Percentiles rank a stretch among this genome's conserved stretches.
Evolutionary conservation across 2,329 filamentous ascomycete genomes (phyloP).

Genomic region (Ceratocystis alfenasii): DNA sequence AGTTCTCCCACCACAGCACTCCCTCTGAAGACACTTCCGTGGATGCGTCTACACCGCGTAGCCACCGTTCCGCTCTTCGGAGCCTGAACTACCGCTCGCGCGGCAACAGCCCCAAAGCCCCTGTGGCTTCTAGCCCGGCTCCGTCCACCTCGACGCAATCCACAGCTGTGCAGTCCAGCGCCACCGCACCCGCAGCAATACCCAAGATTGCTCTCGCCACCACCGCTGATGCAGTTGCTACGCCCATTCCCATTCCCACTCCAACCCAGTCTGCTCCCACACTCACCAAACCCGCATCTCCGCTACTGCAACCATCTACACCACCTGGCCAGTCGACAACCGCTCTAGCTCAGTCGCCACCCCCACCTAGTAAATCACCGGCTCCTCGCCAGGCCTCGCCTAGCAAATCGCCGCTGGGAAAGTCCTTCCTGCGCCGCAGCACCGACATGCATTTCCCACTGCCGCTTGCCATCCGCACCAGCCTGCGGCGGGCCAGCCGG

Average conservation of each 20-base stretch:
- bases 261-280: neutral
- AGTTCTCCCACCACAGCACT: neutral
- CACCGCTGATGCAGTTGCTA: neutral
- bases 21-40: conserved; percentile 10
- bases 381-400: neutral
- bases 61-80: conserved; percentile 9
- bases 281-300: neutral
- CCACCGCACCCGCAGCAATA: neutral
- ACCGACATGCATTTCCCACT: conserved; percentile 18
- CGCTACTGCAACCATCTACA: neutral
- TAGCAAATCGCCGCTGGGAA: neutral
- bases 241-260: neutral
- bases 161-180: neutral
- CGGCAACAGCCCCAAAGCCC: conserved; percentile 1
- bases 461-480: neutral
- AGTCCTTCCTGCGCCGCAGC: conserved; percentile 12
- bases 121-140: neutral
- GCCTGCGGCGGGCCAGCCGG: conserved; percentile 5
- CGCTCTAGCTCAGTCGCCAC: neutral
- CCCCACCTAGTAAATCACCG: neutral
- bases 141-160: neutral
- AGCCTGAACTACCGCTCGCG: conserved; percentile 10
- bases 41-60: conserved; percentile 14
- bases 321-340: neutral
- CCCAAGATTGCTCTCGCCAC: neutral